Percentiles rank a stretch among this genome's conserved stretches.
phyloP scores from a whole-genome alignment of 345 rosid genomes.

The Heritiera littoralis region DNA sequence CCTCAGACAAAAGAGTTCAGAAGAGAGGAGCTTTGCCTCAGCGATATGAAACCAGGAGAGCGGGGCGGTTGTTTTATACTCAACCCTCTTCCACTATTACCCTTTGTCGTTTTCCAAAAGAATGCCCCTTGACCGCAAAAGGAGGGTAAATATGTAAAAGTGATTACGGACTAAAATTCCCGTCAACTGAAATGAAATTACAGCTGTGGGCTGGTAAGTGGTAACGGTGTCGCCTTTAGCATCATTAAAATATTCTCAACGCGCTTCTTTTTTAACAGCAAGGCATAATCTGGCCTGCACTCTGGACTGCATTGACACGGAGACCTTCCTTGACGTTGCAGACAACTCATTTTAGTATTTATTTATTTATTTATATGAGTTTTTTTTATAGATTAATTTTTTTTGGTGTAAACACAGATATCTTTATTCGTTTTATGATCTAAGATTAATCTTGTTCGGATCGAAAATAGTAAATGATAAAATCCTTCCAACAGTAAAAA shows the following conservation, averaged over 20 bases:
- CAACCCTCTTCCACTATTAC: slow-evolving; percentile 14
- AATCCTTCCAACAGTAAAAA: too few species aligned
- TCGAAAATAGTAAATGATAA: too few species aligned
- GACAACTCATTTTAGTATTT: background rate
- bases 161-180: background rate
- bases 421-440: too few species aligned
- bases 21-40: background rate
- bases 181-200: slow-evolving; percentile 4
- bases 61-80: slow-evolving; percentile 26
- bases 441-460: too few species aligned
- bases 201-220: background rate
- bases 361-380: too few species aligned
- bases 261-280: slow-evolving; percentile 9
- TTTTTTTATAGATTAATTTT: too few species aligned
- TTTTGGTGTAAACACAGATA: too few species aligned
- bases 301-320: background rate
- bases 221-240: background rate
- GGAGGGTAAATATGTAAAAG: slow-evolving; percentile 9
- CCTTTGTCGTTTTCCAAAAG: background rate
- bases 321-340: slow-evolving; percentile 4
- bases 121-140: background rate
- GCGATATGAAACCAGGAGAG: slow-evolving; percentile 15
- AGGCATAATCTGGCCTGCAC: background rate
- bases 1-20: slow-evolving; percentile 4
- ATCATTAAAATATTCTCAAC: background rate